Conservation (phyloP, 352 stramenopile species). For the Phytophthora cajani region DNA sequence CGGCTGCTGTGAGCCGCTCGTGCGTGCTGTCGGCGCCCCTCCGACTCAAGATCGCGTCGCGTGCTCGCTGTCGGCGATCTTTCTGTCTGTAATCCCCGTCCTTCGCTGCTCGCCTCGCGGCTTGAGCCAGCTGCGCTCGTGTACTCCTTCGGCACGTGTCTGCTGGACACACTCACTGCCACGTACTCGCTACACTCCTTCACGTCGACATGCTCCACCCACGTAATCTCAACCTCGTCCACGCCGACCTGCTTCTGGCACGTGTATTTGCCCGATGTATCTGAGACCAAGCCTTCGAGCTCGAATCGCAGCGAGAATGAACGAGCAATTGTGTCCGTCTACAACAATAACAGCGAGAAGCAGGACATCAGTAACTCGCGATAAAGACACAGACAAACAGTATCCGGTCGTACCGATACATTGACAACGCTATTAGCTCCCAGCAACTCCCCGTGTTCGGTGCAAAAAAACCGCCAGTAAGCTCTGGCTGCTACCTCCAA, state of each 20-base stretch:
- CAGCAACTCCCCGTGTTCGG: slow-evolving; percentile 9
- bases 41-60: too few species aligned
- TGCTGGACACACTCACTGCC: too few species aligned
- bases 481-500: slow-evolving; percentile 22
- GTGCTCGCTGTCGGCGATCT: too few species aligned
- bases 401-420: slow-evolving; percentile 9
- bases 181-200: too few species aligned
- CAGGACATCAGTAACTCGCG: background rate
- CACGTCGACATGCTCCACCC: slow-evolving; percentile 40
- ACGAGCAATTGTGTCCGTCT: slow-evolving; percentile 8
- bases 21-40: too few species aligned
- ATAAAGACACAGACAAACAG: background rate
- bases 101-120: too few species aligned
- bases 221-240: slow-evolving; percentile 38
- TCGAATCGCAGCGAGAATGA: slow-evolving; percentile 20
- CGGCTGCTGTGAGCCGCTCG: too few species aligned
- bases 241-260: slow-evolving; percentile 40
- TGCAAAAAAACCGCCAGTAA: slow-evolving; percentile 25
- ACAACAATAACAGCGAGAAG: background rate
- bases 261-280: slow-evolving; percentile 46
- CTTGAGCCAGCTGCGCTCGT: too few species aligned
- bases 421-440: background rate
- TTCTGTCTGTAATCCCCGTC: too few species aligned
- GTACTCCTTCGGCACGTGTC: too few species aligned
- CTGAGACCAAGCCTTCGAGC: slow-evolving; percentile 21